These are phyloP conservation scores for Candida wancherniae DNA, from an alignment of 805 yeast species.

Conservation along the genomic window DNA sequence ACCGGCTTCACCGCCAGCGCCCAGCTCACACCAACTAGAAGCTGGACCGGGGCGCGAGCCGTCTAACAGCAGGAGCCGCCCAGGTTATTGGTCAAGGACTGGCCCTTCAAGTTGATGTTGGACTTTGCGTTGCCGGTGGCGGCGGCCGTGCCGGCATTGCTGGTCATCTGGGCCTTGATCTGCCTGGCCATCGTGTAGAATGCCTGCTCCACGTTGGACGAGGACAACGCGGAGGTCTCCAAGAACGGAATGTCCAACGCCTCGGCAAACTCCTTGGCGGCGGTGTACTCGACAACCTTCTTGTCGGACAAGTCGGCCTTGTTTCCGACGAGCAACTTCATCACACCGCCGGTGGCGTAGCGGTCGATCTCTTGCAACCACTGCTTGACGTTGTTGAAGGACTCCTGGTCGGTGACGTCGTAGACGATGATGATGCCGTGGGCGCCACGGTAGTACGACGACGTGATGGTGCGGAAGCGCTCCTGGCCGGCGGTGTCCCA, in stretches of 20 bases:
- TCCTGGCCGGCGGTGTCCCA: slow-evolving; percentile 99
- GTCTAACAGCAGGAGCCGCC: slow-evolving; percentile 37
- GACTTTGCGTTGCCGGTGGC: slow-evolving; percentile 45
- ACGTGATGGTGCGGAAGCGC: slow-evolving; percentile 94
- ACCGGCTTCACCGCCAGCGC: too few relatives aligned
- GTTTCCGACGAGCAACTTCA: slow-evolving; percentile 93
- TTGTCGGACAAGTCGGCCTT: slow-evolving; percentile 92
- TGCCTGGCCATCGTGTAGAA: slow-evolving; percentile 98
- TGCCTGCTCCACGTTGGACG: slow-evolving; percentile 97
- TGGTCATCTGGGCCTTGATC: slow-evolving; percentile 92
- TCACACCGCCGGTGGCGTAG: slow-evolving; percentile 95
- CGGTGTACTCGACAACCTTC: slow-evolving; percentile 92
- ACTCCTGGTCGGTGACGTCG: slow-evolving; percentile 96
- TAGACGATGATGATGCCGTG: slow-evolving; percentile 97
- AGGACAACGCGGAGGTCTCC: slow-evolving; percentile 92
- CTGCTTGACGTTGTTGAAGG: slow-evolving; percentile 93
- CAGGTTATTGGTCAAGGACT: slow-evolving; percentile 42
- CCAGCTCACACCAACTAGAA: too few relatives aligned
- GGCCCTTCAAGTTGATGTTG: slow-evolving; percentile 70
- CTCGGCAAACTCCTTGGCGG: slow-evolving; percentile 97
- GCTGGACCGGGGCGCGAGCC: too few relatives aligned
- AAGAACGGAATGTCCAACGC: slow-evolving; percentile 89
- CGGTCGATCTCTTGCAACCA: slow-evolving; percentile 99
- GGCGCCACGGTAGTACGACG: slow-evolving; percentile 97
- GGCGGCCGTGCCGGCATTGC: slow-evolving; percentile 40